phyloP scores from a whole-genome alignment of 2,329 filamentous ascomycete species.

The Pseudogymnoascus sp. region DNA sequence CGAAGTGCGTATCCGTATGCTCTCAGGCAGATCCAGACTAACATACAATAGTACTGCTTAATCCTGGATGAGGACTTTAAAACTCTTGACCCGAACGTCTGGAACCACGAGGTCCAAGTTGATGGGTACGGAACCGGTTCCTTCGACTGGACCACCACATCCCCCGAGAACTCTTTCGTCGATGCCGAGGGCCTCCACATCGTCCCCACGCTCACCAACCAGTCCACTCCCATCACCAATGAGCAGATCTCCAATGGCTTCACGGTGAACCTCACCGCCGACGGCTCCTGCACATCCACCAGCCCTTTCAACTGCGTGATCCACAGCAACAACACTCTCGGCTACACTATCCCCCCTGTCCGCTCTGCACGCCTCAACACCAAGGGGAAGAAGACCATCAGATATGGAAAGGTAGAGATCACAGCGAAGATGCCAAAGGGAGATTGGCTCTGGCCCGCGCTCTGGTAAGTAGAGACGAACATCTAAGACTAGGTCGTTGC shows the following conservation, averaged over 20 bases:
- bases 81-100: constrained; percentile 35
- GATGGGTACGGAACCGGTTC: constrained; percentile 35
- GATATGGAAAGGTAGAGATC: constrained; percentile 45
- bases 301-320: constrained; percentile 28
- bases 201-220: constrained; percentile 42
- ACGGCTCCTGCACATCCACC: constrained; percentile 35
- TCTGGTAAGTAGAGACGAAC: constrained; percentile 20
- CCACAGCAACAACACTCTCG: constrained; percentile 35
- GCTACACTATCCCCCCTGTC: constrained; percentile 41
- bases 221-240: constrained; percentile 32
- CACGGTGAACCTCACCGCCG: constrained; percentile 37
- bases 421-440: constrained; percentile 43
- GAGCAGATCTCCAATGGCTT: constrained; percentile 33
- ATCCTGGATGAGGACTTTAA: constrained; percentile 43
- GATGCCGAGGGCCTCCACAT: constrained; percentile 44
- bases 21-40: background rate
- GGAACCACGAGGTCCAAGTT: constrained; percentile 41
- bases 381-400: constrained; percentile 37
- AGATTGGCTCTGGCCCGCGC: constrained; percentile 47
- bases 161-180: constrained; percentile 39
- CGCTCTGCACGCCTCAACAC: constrained; percentile 42
- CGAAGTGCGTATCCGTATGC: background rate
- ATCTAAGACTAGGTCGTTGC: too few species aligned
- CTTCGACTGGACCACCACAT: constrained; percentile 47
- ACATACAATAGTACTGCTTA: constrained; percentile 37